A percentile compares a stretch with the other conserved stretches of the same genome.
phyloP scores from a whole-genome alignment of 139 green algal species.

The Tetraselmis chui region DNA sequence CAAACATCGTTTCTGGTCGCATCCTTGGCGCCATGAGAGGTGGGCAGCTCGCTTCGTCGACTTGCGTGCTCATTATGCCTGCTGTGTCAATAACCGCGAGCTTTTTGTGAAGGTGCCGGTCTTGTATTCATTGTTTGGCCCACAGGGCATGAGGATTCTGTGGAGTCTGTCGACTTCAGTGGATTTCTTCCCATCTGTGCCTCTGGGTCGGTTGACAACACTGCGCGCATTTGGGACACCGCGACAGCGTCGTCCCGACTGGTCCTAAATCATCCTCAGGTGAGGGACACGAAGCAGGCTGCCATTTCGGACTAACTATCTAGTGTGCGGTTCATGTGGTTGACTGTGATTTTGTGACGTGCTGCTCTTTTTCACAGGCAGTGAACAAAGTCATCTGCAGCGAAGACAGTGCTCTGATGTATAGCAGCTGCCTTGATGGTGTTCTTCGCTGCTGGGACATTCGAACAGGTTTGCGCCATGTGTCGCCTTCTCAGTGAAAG shows the following conservation, averaged over 20 bases:
- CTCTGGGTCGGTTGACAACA: conserved; percentile 63
- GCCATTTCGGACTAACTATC: too few relatives aligned
- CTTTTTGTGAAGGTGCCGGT: conserved; percentile 7
- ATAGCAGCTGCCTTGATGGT: conserved; percentile 74
- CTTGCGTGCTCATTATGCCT: neutral
- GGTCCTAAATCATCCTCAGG: conserved; percentile 49
- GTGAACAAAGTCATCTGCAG: conserved; percentile 4
- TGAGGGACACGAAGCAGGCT: too few relatives aligned
- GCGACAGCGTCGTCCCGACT: conserved; percentile 25
- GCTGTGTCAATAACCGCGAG: neutral
- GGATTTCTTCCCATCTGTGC: conserved; percentile 42
- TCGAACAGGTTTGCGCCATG: conserved; percentile 36
- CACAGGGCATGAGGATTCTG: conserved; percentile 60
- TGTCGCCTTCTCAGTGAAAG: neutral
- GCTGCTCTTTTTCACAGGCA: neutral
- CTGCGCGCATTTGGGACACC: conserved; percentile 69
- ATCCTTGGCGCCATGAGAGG: conserved; percentile 32
- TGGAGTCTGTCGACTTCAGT: conserved; percentile 65
- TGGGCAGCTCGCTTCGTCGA: conserved; percentile 4
- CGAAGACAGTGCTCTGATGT: conserved; percentile 39
- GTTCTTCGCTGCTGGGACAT: conserved; percentile 69
- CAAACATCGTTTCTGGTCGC: conserved; percentile 46
- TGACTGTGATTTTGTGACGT: neutral
- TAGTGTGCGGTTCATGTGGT: neutral
- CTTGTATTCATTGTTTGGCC: conserved; percentile 18